Evolutionary conservation across 768 basidiomycete species (phyloP), one percentile per base, ranked within the genome.

Genomic region (Psilocybe subaeruginosa): DNA sequence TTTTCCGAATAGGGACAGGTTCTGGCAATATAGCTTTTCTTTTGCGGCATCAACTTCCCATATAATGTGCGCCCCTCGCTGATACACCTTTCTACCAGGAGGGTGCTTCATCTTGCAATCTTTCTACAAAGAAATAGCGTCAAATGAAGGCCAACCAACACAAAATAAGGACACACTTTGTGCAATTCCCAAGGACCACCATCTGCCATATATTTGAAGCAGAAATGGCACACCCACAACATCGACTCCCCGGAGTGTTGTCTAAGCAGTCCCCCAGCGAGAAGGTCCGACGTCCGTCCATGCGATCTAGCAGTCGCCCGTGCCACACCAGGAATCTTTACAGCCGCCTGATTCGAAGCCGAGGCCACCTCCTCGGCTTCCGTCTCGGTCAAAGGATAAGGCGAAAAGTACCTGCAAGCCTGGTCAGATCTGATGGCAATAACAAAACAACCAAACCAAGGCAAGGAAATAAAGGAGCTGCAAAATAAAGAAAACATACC

Each of bases 131-230:
- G 8, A 54, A 29, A 54, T n/a, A 16, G 2, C 35, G 48, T 49
- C 43, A 54, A 23, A 17, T 50, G 8, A 5, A n/a, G n/a, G 19
- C 7, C 11, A 23, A 35, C 12, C 41, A 27, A 45, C 43, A 56
- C 7, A 29, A 51, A 31, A 41, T 3, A 51, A 9, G 43, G 30
- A 67, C 90, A 83, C 46, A 84, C 81, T 66, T 92, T 89, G 62
- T 89, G 80, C 62, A 87, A 62, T 62, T 82, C 90, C 87, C 91
- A 96, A 19, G 80, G 77, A 1, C 77, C 73, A 14, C 86, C 84
- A 49, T 93, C 89, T 2, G 86, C 79, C 89, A 95, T 93, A 71
- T 99, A 99, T 77, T 97, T 99, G 87, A 98, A 97, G 77, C 97
- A 99, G 62, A 86, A 84, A 66, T 95, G 91, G 71, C 95, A 97